These are phyloP conservation scores for Aspergillus ruber DNA, from an alignment of 2,329 filamentous ascomycete species.

Conservation along the genomic window DNA sequence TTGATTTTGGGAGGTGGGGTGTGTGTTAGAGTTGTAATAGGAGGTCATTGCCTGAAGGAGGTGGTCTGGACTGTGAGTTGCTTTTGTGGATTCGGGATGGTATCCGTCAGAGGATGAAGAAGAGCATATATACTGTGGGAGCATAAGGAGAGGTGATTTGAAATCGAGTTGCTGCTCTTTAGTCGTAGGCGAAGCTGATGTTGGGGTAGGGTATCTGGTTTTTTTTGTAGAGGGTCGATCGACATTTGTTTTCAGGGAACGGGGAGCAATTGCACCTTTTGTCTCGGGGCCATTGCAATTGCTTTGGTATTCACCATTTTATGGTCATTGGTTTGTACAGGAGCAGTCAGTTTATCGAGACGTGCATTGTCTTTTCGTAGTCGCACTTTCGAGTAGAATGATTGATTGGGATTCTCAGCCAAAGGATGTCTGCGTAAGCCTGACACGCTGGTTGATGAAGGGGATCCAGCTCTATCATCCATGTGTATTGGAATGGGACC, in stretches of 20 bases:
- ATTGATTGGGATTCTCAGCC: constrained; percentile 17
- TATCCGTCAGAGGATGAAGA: background rate
- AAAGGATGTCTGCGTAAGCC: constrained; percentile 6
- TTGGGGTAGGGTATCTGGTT: background rate
- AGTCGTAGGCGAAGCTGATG: background rate
- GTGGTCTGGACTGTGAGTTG: background rate
- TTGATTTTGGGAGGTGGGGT: background rate
- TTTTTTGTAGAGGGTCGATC: background rate
- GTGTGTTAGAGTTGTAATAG: background rate
- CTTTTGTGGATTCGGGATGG: background rate
- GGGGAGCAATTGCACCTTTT: background rate
- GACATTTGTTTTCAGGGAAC: background rate
- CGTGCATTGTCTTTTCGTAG: background rate
- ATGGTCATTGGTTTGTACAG: background rate
- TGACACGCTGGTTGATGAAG: background rate
- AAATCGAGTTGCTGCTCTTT: background rate
- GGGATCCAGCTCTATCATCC: constrained; percentile 8
- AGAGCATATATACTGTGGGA: background rate
- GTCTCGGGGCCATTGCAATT: no score
- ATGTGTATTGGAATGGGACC: constrained; percentile 13
- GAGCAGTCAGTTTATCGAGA: background rate
- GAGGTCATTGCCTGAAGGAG: background rate
- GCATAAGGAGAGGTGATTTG: background rate
- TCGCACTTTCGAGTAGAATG: constrained; percentile 5
- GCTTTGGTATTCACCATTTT: no score